Percentiles rank a stretch among this genome's conserved stretches.
Conservation (phyloP, 139 green algal species). For the Diplosphaera chodatii region DNA sequence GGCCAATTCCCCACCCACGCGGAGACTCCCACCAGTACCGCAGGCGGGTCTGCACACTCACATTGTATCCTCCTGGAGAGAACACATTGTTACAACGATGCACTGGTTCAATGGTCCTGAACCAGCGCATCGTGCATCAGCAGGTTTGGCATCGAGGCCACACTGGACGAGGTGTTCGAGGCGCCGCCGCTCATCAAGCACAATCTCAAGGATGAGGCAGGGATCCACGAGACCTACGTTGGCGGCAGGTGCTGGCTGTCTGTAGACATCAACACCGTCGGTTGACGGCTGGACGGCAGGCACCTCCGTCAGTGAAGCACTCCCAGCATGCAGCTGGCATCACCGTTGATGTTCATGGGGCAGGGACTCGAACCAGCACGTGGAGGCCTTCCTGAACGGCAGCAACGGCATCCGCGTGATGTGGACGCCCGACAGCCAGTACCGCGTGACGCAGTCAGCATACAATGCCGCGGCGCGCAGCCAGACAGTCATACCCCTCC, state of each 20-base stretch:
- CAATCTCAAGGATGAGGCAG: constrained; percentile 36
- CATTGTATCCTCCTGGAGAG: too few relatives aligned
- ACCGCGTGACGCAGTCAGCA: constrained; percentile 16
- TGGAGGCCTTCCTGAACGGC: constrained; percentile 13
- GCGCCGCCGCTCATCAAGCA: constrained; percentile 64
- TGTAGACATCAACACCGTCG: too few relatives aligned
- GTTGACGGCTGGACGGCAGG: too few relatives aligned
- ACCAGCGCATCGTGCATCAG: too few relatives aligned
- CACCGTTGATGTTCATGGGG: too few relatives aligned
- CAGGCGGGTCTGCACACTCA: too few relatives aligned
- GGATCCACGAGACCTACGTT: constrained; percentile 33
- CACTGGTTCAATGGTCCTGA: too few relatives aligned
- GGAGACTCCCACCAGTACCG: constrained; percentile 21
- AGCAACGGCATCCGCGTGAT: constrained; percentile 5
- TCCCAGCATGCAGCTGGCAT: too few relatives aligned
- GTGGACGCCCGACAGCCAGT: constrained; percentile 24
- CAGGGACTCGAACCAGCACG: background rate
- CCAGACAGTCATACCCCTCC: constrained; percentile 4
- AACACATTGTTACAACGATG: too few relatives aligned
- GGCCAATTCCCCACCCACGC: constrained; percentile 19
- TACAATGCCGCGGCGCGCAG: constrained; percentile 36
- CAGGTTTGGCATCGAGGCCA: constrained; percentile 57
- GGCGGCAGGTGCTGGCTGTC: constrained; percentile 10
- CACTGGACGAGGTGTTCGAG: constrained; percentile 71
- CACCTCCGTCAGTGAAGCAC: too few relatives aligned